Conservation (phyloP, 2,329 filamentous ascomycete species). For the Emydomyces testavorans region DNA sequence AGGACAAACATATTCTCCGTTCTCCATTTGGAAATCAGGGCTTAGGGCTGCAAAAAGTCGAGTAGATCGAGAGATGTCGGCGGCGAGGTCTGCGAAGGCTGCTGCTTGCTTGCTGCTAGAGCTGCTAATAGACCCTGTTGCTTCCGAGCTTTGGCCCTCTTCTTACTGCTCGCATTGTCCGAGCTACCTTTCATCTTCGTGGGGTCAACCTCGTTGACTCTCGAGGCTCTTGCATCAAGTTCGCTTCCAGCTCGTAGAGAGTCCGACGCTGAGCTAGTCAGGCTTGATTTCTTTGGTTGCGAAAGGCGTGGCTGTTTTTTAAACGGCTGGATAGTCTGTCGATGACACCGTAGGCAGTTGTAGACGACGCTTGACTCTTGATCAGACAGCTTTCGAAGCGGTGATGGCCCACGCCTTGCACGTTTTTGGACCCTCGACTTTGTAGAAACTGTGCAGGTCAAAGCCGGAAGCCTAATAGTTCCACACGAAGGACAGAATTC, state of each 20-base stretch:
- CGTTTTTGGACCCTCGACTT: slow-evolving; percentile 17
- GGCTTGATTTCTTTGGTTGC: slow-evolving; percentile 14
- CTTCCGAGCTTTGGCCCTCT: slow-evolving; percentile 45
- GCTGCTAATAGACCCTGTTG: slow-evolving; percentile 44
- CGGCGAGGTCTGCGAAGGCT: slow-evolving; percentile 22
- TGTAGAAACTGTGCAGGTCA: slow-evolving; percentile 24
- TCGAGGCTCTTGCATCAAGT: slow-evolving; percentile 12
- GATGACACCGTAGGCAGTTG: slow-evolving; percentile 30
- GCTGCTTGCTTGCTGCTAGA: slow-evolving; percentile 33
- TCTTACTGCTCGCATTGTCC: slow-evolving; percentile 42
- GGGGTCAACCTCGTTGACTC: slow-evolving; percentile 1
- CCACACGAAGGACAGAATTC: slow-evolving; percentile 34
- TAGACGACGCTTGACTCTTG: slow-evolving; percentile 20
- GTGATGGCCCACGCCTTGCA: slow-evolving; percentile 12
- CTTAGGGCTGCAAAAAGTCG: slow-evolving; percentile 41
- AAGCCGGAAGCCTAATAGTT: slow-evolving; percentile 25
- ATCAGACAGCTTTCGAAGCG: slow-evolving; percentile 13
- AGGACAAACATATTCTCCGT: slow-evolving; percentile 3
- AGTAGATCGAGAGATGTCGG: slow-evolving; percentile 38
- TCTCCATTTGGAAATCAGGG: slow-evolving; percentile 2
- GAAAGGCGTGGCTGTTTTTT: slow-evolving; percentile 16
- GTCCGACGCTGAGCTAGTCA: slow-evolving; percentile 5
- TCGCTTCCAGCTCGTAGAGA: slow-evolving; percentile 9
- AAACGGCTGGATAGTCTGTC: slow-evolving; percentile 24
- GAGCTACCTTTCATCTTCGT: slow-evolving; percentile 15